Base-by-base conservation (phyloP, 176 grass and related monocot genomes). In the Pontederia crassipes region DNA sequence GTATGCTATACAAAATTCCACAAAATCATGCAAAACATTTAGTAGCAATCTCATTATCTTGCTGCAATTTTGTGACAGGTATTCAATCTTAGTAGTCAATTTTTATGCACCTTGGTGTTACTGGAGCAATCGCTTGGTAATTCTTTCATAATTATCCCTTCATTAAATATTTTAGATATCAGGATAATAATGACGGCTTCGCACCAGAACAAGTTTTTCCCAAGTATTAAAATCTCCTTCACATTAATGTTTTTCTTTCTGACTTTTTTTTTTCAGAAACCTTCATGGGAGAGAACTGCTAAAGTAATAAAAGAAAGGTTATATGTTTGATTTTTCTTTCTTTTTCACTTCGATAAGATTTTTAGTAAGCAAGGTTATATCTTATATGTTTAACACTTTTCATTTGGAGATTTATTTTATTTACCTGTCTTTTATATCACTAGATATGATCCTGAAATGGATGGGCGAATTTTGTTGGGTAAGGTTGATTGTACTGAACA, bases 31-130 rank as follows among this genome's bases (percentile, higher is more conserved):
- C n/a, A n/a, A n/a, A 2, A 4, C 29, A 35, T 35, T 35, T 48
- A 18, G 12, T 50, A 50, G 32, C 46, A 68, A 51, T 52, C 45
- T 24, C 15, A 18, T 68, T 68, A 51, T 50, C 17, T 16, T 49
- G 17, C n/a, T 11, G 28, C 6, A 12, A 58, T 59, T 58, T 12
- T 65, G 57, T 77, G 81, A 26, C 64, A 98, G 93, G 77, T 92
- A 89, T 73, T 71, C 88, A 12, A 55, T 98, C 67, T 81, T 98
- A 77, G 88, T 89, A 28, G 79, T 98, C 71, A 98, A 98, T 58
- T 98, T 98, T 68, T 98, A 78, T 92, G 93, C 93, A 45, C 93
- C 93, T 10, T 98, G 93, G 87, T 98, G 93, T 77, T 89, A 83
- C 32, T 92, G 93, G 93, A 98, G 93, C 84, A 98, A 89, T 71